Base-by-base conservation (phyloP, 495 filamentous ascomycete species). In the Parathielavia hyrcaniae region DNA sequence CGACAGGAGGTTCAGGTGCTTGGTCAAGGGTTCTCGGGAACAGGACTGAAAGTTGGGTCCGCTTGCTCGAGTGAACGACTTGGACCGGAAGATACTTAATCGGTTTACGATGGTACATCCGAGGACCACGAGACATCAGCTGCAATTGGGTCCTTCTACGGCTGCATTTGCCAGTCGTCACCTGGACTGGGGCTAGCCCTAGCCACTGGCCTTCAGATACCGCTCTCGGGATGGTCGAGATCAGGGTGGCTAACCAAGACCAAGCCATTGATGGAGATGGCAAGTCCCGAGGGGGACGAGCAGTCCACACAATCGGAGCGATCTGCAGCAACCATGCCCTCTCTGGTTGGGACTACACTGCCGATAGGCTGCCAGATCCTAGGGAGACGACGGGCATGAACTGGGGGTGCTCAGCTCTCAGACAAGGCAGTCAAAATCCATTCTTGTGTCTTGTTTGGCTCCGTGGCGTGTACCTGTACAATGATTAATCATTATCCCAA, bases 71-170 rank as follows among this genome's bases (percentile, higher is more conserved):
- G 47, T 36, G 46, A 17, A 57, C 36, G 46, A 43, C 38, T 6
- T 30, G 26, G 22, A 9, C 5, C 20, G 43, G 11, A 44, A 55
- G 43, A 26, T 38, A 36, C 36, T 30, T n/a, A n/a, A n/a, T n/a
- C n/a, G n/a, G n/a, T n/a, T n/a, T n/a, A n/a, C n/a, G 52, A 17
- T 26, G 39, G 53, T 47, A 55, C 53, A 19, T 32, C 52, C 8
- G 14, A 38, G 11, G 26, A 55, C 41, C 40, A 55, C 22, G 1
- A 36, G 52, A 46, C 30, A 19, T 36, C 52, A 38, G 52, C 26
- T 46, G 52, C 40, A 20, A 45, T 36, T 50, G n/a, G 3, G 14
- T 39, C 46, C 46, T 46, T 45, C 46, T 55, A 36, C 39, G 41
- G 16, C 17, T 8, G 30, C 41, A 46, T 36, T 36, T 26, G 40